Percentiles rank a stretch among this genome's conserved stretches.
phyloP scores from a whole-genome alignment of 1,284 basidiomycete species.

The Apiotrichum siamense region DNA sequence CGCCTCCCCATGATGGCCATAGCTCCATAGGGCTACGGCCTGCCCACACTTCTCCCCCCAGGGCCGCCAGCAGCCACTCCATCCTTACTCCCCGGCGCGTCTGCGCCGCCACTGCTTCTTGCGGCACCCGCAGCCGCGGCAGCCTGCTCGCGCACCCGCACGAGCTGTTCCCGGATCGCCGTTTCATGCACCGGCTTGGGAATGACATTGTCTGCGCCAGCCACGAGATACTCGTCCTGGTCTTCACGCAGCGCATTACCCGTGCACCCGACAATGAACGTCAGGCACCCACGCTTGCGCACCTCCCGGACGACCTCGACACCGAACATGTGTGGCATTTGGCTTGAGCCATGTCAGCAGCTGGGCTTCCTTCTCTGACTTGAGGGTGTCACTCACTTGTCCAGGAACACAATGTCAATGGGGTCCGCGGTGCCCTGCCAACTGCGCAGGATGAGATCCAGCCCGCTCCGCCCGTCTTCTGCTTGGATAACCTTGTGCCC shows the following conservation, averaged over 20 bases:
- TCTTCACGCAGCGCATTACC: constrained; percentile 62
- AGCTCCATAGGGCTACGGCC: too few relatives aligned
- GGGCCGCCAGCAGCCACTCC: too few relatives aligned
- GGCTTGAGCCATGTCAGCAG: constrained; percentile 18
- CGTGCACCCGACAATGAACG: constrained; percentile 65
- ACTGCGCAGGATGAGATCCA: constrained; percentile 58
- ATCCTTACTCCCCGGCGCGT: not conserved
- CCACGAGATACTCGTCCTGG: constrained; percentile 63
- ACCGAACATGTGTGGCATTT: constrained; percentile 66
- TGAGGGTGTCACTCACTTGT: constrained; percentile 53
- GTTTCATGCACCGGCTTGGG: constrained; percentile 44
- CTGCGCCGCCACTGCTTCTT: not conserved
- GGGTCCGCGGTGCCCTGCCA: constrained; percentile 1
- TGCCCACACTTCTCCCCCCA: too few relatives aligned
- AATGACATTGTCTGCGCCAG: constrained; percentile 58
- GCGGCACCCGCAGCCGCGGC: not conserved
- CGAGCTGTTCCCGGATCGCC: constrained; percentile 13
- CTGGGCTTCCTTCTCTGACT: not conserved
- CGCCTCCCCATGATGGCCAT: too few relatives aligned
- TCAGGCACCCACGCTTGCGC: constrained; percentile 59
- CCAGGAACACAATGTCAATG: constrained; percentile 67
- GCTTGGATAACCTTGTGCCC: constrained; percentile 72
- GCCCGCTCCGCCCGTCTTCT: constrained; percentile 75
- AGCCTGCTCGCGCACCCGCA: not conserved
- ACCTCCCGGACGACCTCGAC: constrained; percentile 63